Evolutionary conservation across 2,329 filamentous ascomycete genomes (phyloP), one percentile per base, ranked within the genome.

Genomic region (Fusarium sp.): DNA sequence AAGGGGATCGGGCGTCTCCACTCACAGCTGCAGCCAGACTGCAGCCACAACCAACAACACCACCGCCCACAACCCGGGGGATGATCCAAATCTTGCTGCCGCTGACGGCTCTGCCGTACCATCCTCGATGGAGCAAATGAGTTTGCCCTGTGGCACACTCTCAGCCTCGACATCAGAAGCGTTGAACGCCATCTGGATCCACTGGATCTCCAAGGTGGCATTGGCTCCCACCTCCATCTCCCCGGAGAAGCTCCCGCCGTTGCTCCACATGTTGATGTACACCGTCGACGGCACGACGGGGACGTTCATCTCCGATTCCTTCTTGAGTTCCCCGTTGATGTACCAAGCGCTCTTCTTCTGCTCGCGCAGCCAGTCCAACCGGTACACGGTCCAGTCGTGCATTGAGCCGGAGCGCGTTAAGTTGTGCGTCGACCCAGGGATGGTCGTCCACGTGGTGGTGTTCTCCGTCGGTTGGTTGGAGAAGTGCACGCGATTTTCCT

Each of bases 181-280:
- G 14, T 73, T 72, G 27, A 72, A 73, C 9, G 64, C 66, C 57
- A 73, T 67, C 22, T 73, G 63, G 34, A 73, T 73, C 71, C 69
- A 73, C 52, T 58, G 56, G 16, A 73, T 62, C 35, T 73, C 71
- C 18, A 73, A 54, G 9, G 40, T 64, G n/a, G 69, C 71, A 14
- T 72, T 45, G 24, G 50, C 56, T 8, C 64, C 52, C 27, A 65
- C 42, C 18, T 35, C 37, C 71, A 73, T 73, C 13, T 64, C 52
- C 16, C 69, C 66, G 6, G 71, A 72, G 64, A 67, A 73, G n/a
- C 47, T 62, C 6, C 66, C 69, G 24, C 66, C 60, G 38, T 67
- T 72, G 37, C 71, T 71, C 71, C 71, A 73, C 71, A 73, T 73
- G 56, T 70, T 54, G 37, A 72, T 70, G 54, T 70, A 69, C 24